Conservation (phyloP, 768 basidiomycete genomes). For the Ramaria sp. region DNA sequence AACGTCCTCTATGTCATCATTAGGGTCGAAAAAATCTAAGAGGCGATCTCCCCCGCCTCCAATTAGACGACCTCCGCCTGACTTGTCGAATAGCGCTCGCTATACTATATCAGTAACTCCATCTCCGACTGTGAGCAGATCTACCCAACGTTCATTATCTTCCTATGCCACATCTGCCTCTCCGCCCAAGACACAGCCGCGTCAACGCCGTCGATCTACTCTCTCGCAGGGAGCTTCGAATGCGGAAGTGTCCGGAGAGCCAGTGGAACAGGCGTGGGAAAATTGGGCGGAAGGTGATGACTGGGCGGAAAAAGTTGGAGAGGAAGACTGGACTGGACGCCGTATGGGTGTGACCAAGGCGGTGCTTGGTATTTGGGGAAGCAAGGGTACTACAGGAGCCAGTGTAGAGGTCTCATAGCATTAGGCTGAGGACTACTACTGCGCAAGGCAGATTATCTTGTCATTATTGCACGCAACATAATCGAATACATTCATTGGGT, state of each 20-base stretch:
- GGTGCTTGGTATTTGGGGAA: slow-evolving; percentile 15
- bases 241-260: slow-evolving; percentile 4
- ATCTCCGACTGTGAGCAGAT: not conserved
- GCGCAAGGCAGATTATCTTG: too few species aligned
- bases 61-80: slow-evolving; percentile 13
- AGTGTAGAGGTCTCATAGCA: not conserved
- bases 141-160: not conserved
- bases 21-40: slow-evolving; percentile 17
- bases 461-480: too few species aligned
- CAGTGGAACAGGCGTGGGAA: slow-evolving; percentile 28
- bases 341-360: slow-evolving; percentile 29
- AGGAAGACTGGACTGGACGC: slow-evolving; percentile 38
- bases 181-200: not conserved
- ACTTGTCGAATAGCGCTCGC: not conserved
- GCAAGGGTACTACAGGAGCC: not conserved
- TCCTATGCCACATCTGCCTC: not conserved
- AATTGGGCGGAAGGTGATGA: slow-evolving; percentile 43
- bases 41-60: slow-evolving; percentile 29
- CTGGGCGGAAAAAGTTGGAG: slow-evolving; percentile 39
- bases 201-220: slow-evolving; percentile 8
- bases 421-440: not conserved
- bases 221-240: slow-evolving; percentile 7
- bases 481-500: too few species aligned
- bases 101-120: slow-evolving; percentile 7
- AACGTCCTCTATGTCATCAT: slow-evolving; percentile 24